Evolutionary conservation across 192 early-diverging fungal genomes (phyloP).

Genomic region (Backusella sp.): DNA sequence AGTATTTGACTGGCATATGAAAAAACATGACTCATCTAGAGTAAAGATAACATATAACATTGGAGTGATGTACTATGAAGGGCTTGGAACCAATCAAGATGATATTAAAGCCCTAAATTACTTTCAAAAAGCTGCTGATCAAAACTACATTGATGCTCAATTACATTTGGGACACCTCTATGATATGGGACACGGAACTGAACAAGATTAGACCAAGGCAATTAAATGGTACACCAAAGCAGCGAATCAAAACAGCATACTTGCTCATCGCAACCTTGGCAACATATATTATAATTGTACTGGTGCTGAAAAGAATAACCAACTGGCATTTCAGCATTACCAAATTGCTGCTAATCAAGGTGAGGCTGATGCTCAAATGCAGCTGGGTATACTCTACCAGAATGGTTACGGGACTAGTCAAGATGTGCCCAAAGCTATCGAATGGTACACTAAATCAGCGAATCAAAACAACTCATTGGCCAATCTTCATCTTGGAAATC

Average conservation of each 20-base stretch:
- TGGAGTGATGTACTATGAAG: neutral
- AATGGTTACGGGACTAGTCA: too few species aligned
- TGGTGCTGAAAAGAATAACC: too few species aligned
- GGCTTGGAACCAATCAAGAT: neutral
- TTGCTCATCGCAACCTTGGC: neutral
- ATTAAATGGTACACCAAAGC: neutral
- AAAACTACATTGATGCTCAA: neutral
- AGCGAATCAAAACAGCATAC: neutral
- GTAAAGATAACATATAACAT: neutral
- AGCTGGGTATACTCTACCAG: too few species aligned
- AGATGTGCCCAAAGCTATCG: too few species aligned
- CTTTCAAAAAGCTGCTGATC: neutral
- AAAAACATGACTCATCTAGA: neutral
- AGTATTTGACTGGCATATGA: neutral
- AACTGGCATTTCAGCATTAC: too few species aligned
- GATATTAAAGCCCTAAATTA: neutral
- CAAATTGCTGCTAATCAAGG: too few species aligned
- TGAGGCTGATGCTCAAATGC: too few species aligned
- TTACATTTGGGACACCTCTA: neutral
- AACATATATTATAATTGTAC: neutral
- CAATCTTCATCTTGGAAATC: too few species aligned
- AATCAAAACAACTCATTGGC: too few species aligned
- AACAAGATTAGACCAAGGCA: neutral
- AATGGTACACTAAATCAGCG: too few species aligned
- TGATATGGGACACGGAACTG: neutral